phyloP scores from a whole-genome alignment of 108 stramenopile species.

The Skeletonema grethae region DNA sequence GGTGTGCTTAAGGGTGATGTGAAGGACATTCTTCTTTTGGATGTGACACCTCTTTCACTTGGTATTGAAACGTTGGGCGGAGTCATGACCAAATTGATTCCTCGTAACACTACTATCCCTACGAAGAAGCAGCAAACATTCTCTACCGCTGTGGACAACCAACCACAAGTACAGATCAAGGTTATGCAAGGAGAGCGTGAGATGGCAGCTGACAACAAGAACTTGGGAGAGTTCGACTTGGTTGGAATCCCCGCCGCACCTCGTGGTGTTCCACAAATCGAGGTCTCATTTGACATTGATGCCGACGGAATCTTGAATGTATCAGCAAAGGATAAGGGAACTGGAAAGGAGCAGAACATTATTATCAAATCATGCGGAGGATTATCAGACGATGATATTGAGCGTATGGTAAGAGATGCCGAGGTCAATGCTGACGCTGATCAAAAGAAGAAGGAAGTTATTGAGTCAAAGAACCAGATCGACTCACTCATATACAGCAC shows the following conservation, averaged over 20 bases:
- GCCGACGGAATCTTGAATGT: slow-evolving; percentile 99
- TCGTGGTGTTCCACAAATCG: slow-evolving; percentile 99
- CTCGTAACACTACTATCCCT: slow-evolving; percentile 99
- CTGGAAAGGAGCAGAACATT: slow-evolving; percentile 99
- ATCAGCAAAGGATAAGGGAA: slow-evolving; percentile 98
- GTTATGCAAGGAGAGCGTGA: slow-evolving; percentile 99
- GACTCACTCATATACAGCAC: slow-evolving; percentile 94
- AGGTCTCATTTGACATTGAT: slow-evolving; percentile 99
- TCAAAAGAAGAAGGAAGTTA: slow-evolving; percentile 87
- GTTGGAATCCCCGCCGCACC: slow-evolving; percentile 99
- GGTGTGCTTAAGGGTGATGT: slow-evolving; percentile 99
- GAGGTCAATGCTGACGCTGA: slow-evolving; percentile 97
- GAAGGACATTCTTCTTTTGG: slow-evolving; percentile 98
- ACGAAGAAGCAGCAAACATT: slow-evolving; percentile 99
- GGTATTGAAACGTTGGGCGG: slow-evolving; percentile 99
- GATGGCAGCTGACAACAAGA: slow-evolving; percentile 99
- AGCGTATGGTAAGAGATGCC: slow-evolving; percentile 99
- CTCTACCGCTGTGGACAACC: slow-evolving; percentile 99
- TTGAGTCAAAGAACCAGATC: slow-evolving; percentile 97
- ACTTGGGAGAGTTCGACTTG: slow-evolving; percentile 97
- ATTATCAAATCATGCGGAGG: slow-evolving; percentile 96
- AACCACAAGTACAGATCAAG: slow-evolving; percentile 96
- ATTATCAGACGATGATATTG: slow-evolving; percentile 97
- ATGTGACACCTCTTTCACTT: slow-evolving; percentile 98
- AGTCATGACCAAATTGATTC: slow-evolving; percentile 99